Percentiles rank a stretch among this genome's conserved stretches.
Conservation (phyloP, 1,284 basidiomycete species). For the Sphaerobolus stellatus region DNA sequence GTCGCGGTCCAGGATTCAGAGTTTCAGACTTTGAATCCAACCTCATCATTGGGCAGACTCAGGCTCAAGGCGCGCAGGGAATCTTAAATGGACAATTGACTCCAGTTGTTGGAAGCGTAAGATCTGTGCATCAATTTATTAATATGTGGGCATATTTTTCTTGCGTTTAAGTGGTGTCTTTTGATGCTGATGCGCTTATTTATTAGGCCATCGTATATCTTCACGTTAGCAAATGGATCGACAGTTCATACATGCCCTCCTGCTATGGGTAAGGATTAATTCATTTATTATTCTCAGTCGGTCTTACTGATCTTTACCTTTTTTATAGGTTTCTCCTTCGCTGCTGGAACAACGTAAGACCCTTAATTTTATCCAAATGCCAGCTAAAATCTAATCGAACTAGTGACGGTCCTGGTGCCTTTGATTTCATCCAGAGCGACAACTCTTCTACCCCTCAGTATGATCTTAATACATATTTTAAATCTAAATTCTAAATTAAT, state of each 20-base stretch:
- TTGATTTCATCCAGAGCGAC: slow-evolving; percentile 78
- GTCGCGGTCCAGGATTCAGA: slow-evolving; percentile 69
- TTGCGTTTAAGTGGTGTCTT: too few species aligned
- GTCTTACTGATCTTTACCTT: slow-evolving; percentile 13
- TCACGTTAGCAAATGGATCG: slow-evolving; percentile 66
- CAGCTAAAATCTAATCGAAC: not conserved
- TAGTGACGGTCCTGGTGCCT: slow-evolving; percentile 78
- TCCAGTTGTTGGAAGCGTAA: slow-evolving; percentile 56
- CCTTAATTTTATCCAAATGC: not conserved
- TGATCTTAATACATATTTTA: slow-evolving; percentile 20
- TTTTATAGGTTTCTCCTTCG: slow-evolving; percentile 62
- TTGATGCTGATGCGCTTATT: too few species aligned
- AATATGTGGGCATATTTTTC: slow-evolving; percentile 52
- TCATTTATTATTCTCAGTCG: slow-evolving; percentile 5
- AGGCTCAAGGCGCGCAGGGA: slow-evolving; percentile 62
- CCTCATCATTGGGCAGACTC: slow-evolving; percentile 62
- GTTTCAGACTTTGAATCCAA: slow-evolving; percentile 74
- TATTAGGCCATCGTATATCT: slow-evolving; percentile 66
- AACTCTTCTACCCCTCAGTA: slow-evolving; percentile 61
- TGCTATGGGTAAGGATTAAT: slow-evolving; percentile 59
- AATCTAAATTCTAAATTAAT: slow-evolving; percentile 12
- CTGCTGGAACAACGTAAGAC: slow-evolving; percentile 75
- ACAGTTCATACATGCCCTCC: slow-evolving; percentile 73
- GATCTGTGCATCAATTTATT: slow-evolving; percentile 65
- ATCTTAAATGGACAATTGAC: slow-evolving; percentile 48